Base-by-base conservation (phyloP, 257 asterid genomes). In the Solanum corneliomulleri region DNA sequence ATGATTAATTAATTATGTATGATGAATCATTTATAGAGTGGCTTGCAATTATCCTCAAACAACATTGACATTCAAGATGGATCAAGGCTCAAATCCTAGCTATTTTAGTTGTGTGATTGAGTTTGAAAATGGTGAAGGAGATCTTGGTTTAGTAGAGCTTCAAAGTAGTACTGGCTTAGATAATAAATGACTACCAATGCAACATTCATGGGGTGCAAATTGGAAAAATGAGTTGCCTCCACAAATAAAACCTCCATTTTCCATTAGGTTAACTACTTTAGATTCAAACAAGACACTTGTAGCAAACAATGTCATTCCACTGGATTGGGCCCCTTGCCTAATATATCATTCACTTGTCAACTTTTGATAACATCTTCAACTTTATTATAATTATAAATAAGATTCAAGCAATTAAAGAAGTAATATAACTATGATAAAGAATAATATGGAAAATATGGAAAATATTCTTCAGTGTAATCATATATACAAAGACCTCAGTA, bases 61-160 rank as follows among this genome's bases (percentile, higher is more conserved):
- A 1, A 49, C 88, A 8, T 58, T 93, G 9, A 85, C 41, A 5
- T 87, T 93, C 49, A 85, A 68, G 60, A 84, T 93, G 4, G 91
- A 86, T 14, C 0, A 11, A 0, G 91, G 92, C 8, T 86, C 95
- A 13, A 91, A 87, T 78, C 60, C 7, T 1, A 12, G 68, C 71
- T 90, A 86, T 58, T 84, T 93, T 45, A 86, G 92, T 2, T 78
- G 86, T 56, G 87, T 91, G 20, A 21, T 89, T 37, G 93, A 91
- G 84, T 82, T 31, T 71, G 89, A 35, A 49, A 87, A 89, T 41
- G 91, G 91, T 72, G 94, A 90, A 60, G 95, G 96, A 15, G 93
- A 92, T 31, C 7, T 93, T 82, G 89, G 87, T 11, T 6, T 29
- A 2, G 89, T 87, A 52, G 23, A 52, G 62, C 62, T 52, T 52